Percentiles rank a stretch among this genome's conserved stretches.
These are phyloP conservation scores for Colletotrichum coccodes DNA, from an alignment of 2,329 filamentous ascomycete genomes.

Conservation along the genomic window DNA sequence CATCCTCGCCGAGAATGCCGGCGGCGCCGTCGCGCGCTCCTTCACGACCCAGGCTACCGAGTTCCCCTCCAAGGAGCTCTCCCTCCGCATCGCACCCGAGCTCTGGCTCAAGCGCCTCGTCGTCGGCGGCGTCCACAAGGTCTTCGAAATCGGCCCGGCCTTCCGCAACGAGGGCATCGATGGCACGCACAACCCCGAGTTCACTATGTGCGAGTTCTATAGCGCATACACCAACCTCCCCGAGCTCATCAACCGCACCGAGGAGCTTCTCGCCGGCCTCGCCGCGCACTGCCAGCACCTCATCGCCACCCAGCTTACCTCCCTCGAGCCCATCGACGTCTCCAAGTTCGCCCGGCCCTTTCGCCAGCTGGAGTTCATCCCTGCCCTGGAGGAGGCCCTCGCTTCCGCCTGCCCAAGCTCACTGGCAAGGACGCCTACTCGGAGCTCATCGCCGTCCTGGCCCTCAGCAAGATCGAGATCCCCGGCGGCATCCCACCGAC, in stretches of 20 bases:
- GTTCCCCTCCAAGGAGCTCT: constrained; percentile 76
- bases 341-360: constrained; percentile 65
- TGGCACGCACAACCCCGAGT: constrained; percentile 94
- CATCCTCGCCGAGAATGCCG: constrained; percentile 82
- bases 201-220: constrained; percentile 98
- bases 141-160: constrained; percentile 92
- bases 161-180: constrained; percentile 97
- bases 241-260: constrained; percentile 80
- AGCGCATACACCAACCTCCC: constrained; percentile 82
- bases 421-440: constrained; percentile 63
- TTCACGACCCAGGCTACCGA: constrained; percentile 85
- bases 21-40: constrained; percentile 88
- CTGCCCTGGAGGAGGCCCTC: constrained; percentile 77
- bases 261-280: constrained; percentile 73
- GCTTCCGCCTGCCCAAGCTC: constrained; percentile 73
- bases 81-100: constrained; percentile 91
- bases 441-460: constrained; percentile 62
- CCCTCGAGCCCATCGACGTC: constrained; percentile 60
- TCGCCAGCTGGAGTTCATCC: constrained; percentile 81
- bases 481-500: constrained; percentile 70
- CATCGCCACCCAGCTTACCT: constrained; percentile 54
- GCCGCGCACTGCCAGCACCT: constrained; percentile 60
- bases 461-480: constrained; percentile 70
- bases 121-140: constrained; percentile 85
- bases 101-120: constrained; percentile 94